Percentiles rank a stretch among this genome's conserved stretches.
Evolutionary conservation across 768 basidiomycete species (phyloP).

Genomic region (Fomitopsis serialis): DNA sequence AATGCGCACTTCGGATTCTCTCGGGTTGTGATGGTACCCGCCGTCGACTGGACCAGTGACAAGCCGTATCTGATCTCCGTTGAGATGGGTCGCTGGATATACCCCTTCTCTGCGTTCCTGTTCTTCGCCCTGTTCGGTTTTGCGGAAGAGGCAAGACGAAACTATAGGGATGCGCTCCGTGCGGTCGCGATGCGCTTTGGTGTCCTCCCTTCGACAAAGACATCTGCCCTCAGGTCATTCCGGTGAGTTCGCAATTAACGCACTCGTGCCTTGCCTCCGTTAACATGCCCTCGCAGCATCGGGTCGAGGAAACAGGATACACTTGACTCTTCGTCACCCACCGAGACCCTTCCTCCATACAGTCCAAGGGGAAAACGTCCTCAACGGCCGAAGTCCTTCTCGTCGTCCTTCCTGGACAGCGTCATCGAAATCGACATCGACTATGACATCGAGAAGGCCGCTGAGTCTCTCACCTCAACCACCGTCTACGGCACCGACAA

Average conservation of each 20-base stretch:
- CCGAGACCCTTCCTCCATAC: conserved; percentile 2
- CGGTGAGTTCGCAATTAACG: background rate
- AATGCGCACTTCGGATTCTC: conserved; percentile 45
- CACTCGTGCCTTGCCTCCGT: no score
- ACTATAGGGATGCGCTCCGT: conserved; percentile 26
- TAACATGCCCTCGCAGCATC: no score
- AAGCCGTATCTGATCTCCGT: conserved; percentile 12
- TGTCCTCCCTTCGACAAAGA: background rate
- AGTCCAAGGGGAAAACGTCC: background rate
- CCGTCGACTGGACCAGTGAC: conserved; percentile 29
- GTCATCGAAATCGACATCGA: conserved; percentile 7
- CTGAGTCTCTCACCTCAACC: no score
- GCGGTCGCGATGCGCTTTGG: conserved; percentile 3
- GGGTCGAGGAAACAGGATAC: background rate
- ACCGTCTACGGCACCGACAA: no score
- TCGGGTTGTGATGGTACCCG: conserved; percentile 35
- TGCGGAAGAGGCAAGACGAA: conserved; percentile 35
- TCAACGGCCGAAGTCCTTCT: conserved; percentile 1
- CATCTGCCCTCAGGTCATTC: background rate
- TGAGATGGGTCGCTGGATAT: conserved; percentile 39
- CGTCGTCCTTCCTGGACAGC: background rate
- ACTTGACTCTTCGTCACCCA: background rate
- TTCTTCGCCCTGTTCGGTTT: conserved; percentile 51
- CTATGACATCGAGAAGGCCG: conserved; percentile 10
- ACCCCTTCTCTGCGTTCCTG: conserved; percentile 27